Percentiles rank a stretch among this genome's conserved stretches.
Evolutionary conservation across 805 yeast genomes (phyloP).

Genomic region (Lipomyces sp.): DNA sequence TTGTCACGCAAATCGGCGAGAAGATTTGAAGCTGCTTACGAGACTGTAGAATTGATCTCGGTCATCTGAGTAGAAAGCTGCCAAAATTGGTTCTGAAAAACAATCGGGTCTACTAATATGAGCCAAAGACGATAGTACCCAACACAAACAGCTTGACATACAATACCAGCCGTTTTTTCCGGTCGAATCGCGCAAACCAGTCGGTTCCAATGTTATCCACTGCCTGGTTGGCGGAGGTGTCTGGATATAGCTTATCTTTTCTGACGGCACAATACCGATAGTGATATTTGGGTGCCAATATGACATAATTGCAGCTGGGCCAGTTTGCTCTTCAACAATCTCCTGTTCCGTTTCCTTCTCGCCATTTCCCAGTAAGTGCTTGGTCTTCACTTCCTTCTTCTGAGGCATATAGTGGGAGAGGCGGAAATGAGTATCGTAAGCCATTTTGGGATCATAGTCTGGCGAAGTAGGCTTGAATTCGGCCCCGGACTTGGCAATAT

Average conservation of each 20-base stretch:
- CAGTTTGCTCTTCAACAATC: conserved; percentile 29
- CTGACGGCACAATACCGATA: conserved; percentile 41
- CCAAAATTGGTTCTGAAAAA: conserved; percentile 51
- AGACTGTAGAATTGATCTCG: conserved; percentile 43
- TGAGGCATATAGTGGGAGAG: conserved; percentile 44
- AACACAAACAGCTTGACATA: conserved; percentile 8
- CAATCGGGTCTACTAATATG: conserved; percentile 41
- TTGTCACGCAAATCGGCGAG: background rate
- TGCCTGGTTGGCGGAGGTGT: conserved; percentile 41
- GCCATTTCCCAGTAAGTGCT: conserved; percentile 43
- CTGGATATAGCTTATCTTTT: conserved; percentile 36
- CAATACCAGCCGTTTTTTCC: conserved; percentile 45
- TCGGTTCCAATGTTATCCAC: conserved; percentile 42
- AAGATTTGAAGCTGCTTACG: conserved; percentile 2
- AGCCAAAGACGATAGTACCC: background rate
- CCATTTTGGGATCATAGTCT: conserved; percentile 35
- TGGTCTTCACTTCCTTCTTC: conserved; percentile 40
- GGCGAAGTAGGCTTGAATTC: conserved; percentile 30
- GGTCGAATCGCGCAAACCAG: conserved; percentile 43
- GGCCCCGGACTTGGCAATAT: conserved; percentile 37
- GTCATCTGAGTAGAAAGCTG: conserved; percentile 47
- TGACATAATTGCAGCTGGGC: conserved; percentile 37
- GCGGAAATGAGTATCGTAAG: conserved; percentile 33
- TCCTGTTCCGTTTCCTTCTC: conserved; percentile 38
- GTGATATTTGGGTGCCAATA: conserved; percentile 50